Base-by-base conservation (phyloP, 2,329 filamentous ascomycete genomes). In the Ophiostoma sp. region DNA sequence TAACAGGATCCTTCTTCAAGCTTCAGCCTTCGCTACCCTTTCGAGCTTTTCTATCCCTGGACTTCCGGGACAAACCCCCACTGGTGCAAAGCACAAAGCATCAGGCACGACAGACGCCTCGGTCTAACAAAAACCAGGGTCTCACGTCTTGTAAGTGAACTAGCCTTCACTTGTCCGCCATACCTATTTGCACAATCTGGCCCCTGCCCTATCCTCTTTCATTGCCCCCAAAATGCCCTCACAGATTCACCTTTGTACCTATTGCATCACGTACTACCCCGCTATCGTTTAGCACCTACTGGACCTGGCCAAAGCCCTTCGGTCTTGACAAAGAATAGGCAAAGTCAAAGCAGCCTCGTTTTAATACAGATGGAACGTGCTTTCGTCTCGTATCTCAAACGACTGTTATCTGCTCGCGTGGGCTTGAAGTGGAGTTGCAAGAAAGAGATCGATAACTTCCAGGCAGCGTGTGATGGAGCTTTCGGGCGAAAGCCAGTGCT, bases 51-150 rank as follows among this genome's bases (percentile, higher is more conserved):
- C 42, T 3, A 31, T 66, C 63, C 39, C 64, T 68, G 64, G 8
- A 11, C 25, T n/a, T 68, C 64, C 39, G 64, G 42, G 42, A 50
- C 36, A 48, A 48, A 22, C 25, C 64, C 61, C 64, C 42, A 68
- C 63, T 33, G 64, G 42, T 19, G 64, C 64, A 48, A 68, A 68
- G 15, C 36, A 48, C 64, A 48, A 68, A 68, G 15, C 36, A 48
- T 31, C 39, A 48, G 15, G n/a, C 59, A 39, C 59, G 33, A 31
- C 55, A 33, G 6, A 45, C n/a, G n/a, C 61, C 33, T 64, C 61
- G 36, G 36, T 22, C 61, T 66, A 66, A 28, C 36, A 68, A 50
- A 63, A 19, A 50, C 25, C 64, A 68, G 64, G 39, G 42, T 68
- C 64, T 68, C 39, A 50, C 42, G 42, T 33, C 63, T 52, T 42